Percentiles rank a stretch among this genome's conserved stretches.
Evolutionary conservation across 768 basidiomycete species (phyloP).

Genomic region (Tulasnella calospora): DNA sequence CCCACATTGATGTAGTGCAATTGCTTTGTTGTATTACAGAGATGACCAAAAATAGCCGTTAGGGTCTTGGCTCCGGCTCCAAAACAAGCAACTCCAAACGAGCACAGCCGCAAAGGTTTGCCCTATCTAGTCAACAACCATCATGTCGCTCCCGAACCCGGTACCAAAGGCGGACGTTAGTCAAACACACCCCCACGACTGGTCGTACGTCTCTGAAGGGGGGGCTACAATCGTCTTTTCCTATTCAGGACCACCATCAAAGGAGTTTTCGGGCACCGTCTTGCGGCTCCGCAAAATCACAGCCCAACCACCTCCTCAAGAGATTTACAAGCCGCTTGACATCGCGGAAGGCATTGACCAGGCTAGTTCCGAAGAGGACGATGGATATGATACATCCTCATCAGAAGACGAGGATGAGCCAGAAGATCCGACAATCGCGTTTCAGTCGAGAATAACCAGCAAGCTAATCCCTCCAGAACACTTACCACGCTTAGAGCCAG

Average conservation of each 20-base stretch:
- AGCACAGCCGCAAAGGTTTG: background rate
- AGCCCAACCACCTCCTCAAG: conserved; percentile 25
- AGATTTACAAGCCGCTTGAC: conserved; percentile 13
- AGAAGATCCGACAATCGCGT: conserved; percentile 46
- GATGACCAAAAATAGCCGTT: background rate
- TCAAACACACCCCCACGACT: conserved; percentile 41
- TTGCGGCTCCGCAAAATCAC: conserved; percentile 67
- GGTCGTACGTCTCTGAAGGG: conserved; percentile 90
- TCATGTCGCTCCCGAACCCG: background rate
- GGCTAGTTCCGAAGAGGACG: conserved; percentile 35
- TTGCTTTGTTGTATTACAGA: background rate
- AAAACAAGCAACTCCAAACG: background rate
- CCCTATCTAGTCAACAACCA: background rate
- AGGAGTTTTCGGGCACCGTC: conserved; percentile 57
- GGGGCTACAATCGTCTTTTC: conserved; percentile 86
- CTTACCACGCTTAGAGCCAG: conserved; percentile 54
- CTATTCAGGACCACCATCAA: conserved; percentile 55
- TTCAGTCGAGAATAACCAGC: conserved; percentile 60
- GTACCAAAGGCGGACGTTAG: background rate
- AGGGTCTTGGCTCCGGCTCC: background rate
- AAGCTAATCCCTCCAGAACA: conserved; percentile 56
- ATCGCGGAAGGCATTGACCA: background rate
- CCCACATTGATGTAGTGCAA: background rate
- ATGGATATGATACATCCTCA: conserved; percentile 25
- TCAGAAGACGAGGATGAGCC: conserved; percentile 38